Base-by-base conservation (phyloP, 2,329 filamentous ascomycete genomes). In the Orbilia blumenaviensis region DNA sequence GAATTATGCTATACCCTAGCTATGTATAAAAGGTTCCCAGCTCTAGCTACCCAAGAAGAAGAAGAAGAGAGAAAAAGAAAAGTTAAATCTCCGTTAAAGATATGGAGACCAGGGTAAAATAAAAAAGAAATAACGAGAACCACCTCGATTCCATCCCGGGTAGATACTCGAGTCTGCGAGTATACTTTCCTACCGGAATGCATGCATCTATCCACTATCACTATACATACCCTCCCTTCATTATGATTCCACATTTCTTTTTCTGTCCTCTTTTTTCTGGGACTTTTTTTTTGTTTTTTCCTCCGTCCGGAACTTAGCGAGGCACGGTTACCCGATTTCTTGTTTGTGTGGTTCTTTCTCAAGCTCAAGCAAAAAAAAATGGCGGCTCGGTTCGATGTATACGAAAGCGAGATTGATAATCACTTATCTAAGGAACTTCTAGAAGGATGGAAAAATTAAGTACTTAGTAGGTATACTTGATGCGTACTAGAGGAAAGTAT, bases 351-450 rank as follows among this genome's bases (percentile, higher is more conserved):
- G 42, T 46, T 46, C 23, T 21, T 23, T 38, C n/a, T 38, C n/a
- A 12, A 12, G 3, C 36, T 14, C 12, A 3, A 3, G 36, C 21
- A 2, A 10, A 25, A 9, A 1, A 7, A 23, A 16, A 23, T 14
- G n/a, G 32, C 29, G 52, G 52, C 52, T 56, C 52, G 52, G 29
- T 38, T 44, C 16, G 52, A 56, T 38, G 32, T 18, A 18, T 56
- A 56, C 23, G 29, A 44, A 61, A 52, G 56, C 29, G 63, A 56
- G 36, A 32, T 52, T 68, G 64, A 50, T 68, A 68, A 68, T 60
- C 41, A n/a, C 52, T 61, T 69, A 46, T 69, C 58, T 69, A 69
- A 69, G 23, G 42, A 58, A 21, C 46, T 67, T 58, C 50, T 52
- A 44, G 38, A 52, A 66, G 44, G 32, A 66, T 27, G 36, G 23